Percentiles rank a stretch among this genome's conserved stretches.
These are phyloP conservation scores for Solanum ossicruentum DNA, from an alignment of 257 asterid genomes.

Conservation along the genomic window DNA sequence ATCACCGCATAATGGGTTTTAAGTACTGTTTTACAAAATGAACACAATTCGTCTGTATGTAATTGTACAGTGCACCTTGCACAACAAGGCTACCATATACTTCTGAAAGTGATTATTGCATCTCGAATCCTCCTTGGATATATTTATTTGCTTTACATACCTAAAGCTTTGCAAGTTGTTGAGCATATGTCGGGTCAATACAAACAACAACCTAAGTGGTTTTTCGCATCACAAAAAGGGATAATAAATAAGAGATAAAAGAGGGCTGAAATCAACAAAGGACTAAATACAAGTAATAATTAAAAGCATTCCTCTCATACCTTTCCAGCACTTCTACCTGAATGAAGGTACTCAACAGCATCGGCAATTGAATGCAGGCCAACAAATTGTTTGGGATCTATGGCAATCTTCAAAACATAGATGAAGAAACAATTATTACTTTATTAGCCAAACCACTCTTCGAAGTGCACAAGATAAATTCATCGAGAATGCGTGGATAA, in stretches of 20 bases:
- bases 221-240: not conserved
- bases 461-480: not conserved
- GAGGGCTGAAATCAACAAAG: not conserved
- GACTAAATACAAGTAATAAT: no score
- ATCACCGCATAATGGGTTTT: not conserved
- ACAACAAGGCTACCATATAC: not conserved
- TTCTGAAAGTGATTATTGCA: not conserved
- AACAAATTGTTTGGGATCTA: slow-evolving; percentile 66
- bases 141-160: not conserved
- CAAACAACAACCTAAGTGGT: slow-evolving; percentile 70
- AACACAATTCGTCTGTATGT: not conserved
- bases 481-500: not conserved
- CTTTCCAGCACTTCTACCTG: slow-evolving; percentile 94
- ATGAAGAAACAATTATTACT: not conserved
- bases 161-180: slow-evolving; percentile 31
- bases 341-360: slow-evolving; percentile 88
- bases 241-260: not conserved
- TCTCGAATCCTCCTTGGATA: not conserved
- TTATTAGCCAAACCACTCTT: not conserved
- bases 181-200: slow-evolving; percentile 54
- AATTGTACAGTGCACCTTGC: not conserved
- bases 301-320: slow-evolving; percentile 15
- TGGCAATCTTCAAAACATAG: slow-evolving; percentile 30
- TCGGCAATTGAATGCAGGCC: slow-evolving; percentile 77
- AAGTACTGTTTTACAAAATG: not conserved